Evolutionary conservation across 2,329 filamentous ascomycete genomes (phyloP), one percentile per base, ranked within the genome.

Genomic region (Ilyonectria mors-panacis): DNA sequence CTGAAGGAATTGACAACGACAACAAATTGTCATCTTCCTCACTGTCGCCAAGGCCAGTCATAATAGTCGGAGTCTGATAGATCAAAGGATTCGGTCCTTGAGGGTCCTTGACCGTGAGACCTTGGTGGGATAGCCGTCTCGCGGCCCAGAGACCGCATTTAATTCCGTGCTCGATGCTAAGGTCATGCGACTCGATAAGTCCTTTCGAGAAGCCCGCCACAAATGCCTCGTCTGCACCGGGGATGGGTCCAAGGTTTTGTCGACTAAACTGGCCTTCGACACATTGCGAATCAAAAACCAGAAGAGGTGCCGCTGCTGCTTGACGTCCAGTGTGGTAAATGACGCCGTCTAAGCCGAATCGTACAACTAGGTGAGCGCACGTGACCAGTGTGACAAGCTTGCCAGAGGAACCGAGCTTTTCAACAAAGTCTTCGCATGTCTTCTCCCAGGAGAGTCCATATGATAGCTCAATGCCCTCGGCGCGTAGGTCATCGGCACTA

Each of bases 391-490:
- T 53, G n/a, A 53, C 50, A 2, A 53, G 50, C 30, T 37, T 53
- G 21, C 50, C 50, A 15, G 50, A 53, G 10, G 50, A 53, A 6
- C 50, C 50, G 3, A 53, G 50, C n/a, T 53, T 53, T 33, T 53
- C 50, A n/a, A 53, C 50, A 19, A 53, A 53, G 12, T 53, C 50
- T 12, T 53, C 50, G 10, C 50, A 53, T 4, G 50, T 53, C n/a
- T 53, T 53, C 50, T 53, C 50, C 50, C 50, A 53, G 12, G 50
- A 53, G 17, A 53, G 50, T 3, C 50, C 50, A 10, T 53, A 53
- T n/a, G 50, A 53, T 7, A 53, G 50, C 10, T 53, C 50, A n/a
- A 53, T 53, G 12, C 50, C 50, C 50, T 53, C 50, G 30, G 50
- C 30, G 30, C 50, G 50, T 12, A 53, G 30, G n/a, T 53, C 50